These are phyloP conservation scores for Spathaspora sp. DNA, from an alignment of 805 yeast genomes.

Conservation along the genomic window DNA sequence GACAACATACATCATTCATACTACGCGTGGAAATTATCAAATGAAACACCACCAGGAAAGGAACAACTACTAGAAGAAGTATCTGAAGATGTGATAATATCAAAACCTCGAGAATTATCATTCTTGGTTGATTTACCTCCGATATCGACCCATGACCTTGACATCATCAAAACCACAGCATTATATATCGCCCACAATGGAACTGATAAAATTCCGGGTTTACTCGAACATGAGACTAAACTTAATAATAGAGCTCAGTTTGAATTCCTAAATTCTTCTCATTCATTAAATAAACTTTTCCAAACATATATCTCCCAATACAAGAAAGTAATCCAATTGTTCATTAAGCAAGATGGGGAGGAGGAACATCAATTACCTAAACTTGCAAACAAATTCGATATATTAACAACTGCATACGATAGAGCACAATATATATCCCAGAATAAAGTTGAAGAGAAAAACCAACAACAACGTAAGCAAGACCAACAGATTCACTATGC, in stretches of 20 bases:
- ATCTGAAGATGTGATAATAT: neutral
- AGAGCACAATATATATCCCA: slow-evolving; percentile 54
- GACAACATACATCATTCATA: slow-evolving; percentile 55
- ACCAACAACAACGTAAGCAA: slow-evolving; percentile 30
- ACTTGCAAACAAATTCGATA: slow-evolving; percentile 17
- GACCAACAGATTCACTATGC: slow-evolving; percentile 54
- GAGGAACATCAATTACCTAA: slow-evolving; percentile 2
- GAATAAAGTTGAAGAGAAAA: slow-evolving; percentile 25
- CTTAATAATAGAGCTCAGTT: slow-evolving; percentile 50
- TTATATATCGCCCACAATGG: slow-evolving; percentile 63
- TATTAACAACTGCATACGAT: slow-evolving; percentile 45
- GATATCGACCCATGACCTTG: slow-evolving; percentile 57
- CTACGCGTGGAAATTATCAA: slow-evolving; percentile 45
- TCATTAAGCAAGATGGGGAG: slow-evolving; percentile 11
- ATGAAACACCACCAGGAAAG: neutral
- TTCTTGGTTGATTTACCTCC: slow-evolving; percentile 24
- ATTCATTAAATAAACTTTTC: slow-evolving; percentile 58
- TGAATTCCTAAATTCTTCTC: slow-evolving; percentile 58
- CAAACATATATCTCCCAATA: slow-evolving; percentile 55
- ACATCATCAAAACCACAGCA: slow-evolving; percentile 71
- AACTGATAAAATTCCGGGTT: slow-evolving; percentile 26
- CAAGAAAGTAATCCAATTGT: slow-evolving; percentile 17
- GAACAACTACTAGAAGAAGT: neutral
- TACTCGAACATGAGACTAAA: slow-evolving; percentile 35
- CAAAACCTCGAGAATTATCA: slow-evolving; percentile 18